Conservation (phyloP, 2,329 filamentous ascomycete species). For the Pestalotiopsis sp. region DNA sequence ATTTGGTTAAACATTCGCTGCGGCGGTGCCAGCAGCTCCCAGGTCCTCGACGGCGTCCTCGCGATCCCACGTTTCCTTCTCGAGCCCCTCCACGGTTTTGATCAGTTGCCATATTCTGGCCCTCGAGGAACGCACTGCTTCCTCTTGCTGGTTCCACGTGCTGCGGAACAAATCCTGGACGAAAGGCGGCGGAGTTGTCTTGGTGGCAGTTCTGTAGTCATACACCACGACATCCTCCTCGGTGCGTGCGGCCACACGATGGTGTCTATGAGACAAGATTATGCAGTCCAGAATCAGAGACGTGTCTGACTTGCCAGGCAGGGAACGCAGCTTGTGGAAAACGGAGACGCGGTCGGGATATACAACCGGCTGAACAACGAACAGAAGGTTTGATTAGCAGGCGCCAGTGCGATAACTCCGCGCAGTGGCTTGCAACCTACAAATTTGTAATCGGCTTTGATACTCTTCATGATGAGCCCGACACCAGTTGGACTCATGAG, state of each 20-base stretch:
- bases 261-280: slow-evolving; percentile 75
- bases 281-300: slow-evolving; percentile 60
- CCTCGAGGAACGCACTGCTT: slow-evolving; percentile 52
- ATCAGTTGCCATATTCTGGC: slow-evolving; percentile 57
- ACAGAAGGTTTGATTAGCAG: background rate
- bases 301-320: slow-evolving; percentile 42
- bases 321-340: slow-evolving; percentile 70
- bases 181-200: slow-evolving; percentile 58
- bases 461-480: slow-evolving; percentile 77
- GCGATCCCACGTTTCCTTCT: slow-evolving; percentile 74
- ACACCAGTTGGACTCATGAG: slow-evolving; percentile 65
- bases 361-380: slow-evolving; percentile 68
- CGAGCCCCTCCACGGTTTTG: slow-evolving; percentile 59
- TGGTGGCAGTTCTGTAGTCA: slow-evolving; percentile 64
- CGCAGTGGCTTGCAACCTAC: slow-evolving; percentile 47
- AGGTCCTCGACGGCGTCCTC: slow-evolving; percentile 71
- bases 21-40: slow-evolving; percentile 38
- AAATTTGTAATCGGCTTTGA: slow-evolving; percentile 85
- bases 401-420: background rate
- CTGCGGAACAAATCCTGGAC: slow-evolving; percentile 60
- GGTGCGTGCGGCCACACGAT: slow-evolving; percentile 71
- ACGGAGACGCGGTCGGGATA: slow-evolving; percentile 83
- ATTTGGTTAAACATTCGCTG: background rate
- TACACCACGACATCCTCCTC: slow-evolving; percentile 80
- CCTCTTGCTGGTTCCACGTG: slow-evolving; percentile 63